Conservation (phyloP, 305 asterid species). For the Coffea humblotiana region DNA sequence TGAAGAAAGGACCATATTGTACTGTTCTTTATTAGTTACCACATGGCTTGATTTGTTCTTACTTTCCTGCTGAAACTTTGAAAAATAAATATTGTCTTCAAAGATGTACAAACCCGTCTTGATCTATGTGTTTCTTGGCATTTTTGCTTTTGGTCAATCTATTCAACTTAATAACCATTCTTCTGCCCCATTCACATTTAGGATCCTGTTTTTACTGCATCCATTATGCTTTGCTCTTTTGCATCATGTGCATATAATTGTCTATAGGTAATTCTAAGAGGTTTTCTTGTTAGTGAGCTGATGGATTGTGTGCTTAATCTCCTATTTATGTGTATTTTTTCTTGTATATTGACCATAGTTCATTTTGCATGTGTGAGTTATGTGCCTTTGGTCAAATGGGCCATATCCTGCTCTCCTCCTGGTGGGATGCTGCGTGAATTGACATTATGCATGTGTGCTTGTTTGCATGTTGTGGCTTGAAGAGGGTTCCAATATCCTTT, state of each 20-base stretch:
- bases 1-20: background rate
- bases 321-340: background rate
- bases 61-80: background rate
- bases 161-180: no score
- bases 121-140: background rate
- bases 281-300: background rate
- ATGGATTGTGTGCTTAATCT: background rate
- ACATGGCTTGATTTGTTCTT: background rate
- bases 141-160: background rate
- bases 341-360: background rate
- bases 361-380: slow-evolving; percentile 26
- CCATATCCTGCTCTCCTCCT: slow-evolving; percentile 27
- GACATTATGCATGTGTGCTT: slow-evolving; percentile 77
- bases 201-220: background rate
- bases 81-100: background rate
- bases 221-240: background rate
- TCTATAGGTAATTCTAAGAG: no score
- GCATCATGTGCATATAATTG: background rate
- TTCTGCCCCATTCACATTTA: no score
- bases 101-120: background rate
- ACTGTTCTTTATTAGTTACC: background rate
- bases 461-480: slow-evolving; percentile 91
- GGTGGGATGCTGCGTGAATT: slow-evolving; percentile 58
- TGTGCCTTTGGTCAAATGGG: slow-evolving; percentile 24
- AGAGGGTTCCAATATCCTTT: slow-evolving; percentile 87